phyloP scores from a whole-genome alignment of 1,284 basidiomycete species.

The Cryptococcus sp. region DNA sequence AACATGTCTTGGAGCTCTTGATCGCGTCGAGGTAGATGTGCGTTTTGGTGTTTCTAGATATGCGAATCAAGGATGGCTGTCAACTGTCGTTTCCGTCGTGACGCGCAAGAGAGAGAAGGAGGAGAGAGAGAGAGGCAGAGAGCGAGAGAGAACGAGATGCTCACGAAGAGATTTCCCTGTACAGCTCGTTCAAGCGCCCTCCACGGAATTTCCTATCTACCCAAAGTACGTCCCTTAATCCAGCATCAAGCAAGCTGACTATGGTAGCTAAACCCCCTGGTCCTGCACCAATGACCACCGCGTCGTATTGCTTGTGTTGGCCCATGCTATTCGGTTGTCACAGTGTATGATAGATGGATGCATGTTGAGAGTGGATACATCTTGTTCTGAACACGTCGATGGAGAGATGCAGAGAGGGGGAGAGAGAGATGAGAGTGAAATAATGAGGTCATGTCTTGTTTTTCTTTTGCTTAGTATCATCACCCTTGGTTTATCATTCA shows the following conservation, averaged over 20 bases:
- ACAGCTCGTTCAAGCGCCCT: slow-evolving; percentile 28
- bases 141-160: not conserved
- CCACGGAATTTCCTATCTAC: slow-evolving; percentile 23
- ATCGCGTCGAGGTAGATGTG: slow-evolving; percentile 33
- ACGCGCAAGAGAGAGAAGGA: no score
- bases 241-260: slow-evolving; percentile 21
- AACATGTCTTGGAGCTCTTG: slow-evolving; percentile 19
- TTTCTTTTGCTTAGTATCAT: no score
- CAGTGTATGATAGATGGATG: no score
- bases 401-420: no score
- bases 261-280: slow-evolving; percentile 27
- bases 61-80: not conserved
- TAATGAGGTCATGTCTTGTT: no score
- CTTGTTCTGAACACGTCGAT: no score
- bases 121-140: not conserved
- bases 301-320: slow-evolving; percentile 1
- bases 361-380: no score
- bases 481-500: no score
- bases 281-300: slow-evolving; percentile 19
- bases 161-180: slow-evolving; percentile 36
- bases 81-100: not conserved
- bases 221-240: slow-evolving; percentile 19
- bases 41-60: slow-evolving; percentile 30
- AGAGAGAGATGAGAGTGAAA: no score
- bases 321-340: not conserved